Evolutionary conservation across 2,329 filamentous ascomycete genomes (phyloP).

Genomic region (Aspergillus pseudoglaucus): DNA sequence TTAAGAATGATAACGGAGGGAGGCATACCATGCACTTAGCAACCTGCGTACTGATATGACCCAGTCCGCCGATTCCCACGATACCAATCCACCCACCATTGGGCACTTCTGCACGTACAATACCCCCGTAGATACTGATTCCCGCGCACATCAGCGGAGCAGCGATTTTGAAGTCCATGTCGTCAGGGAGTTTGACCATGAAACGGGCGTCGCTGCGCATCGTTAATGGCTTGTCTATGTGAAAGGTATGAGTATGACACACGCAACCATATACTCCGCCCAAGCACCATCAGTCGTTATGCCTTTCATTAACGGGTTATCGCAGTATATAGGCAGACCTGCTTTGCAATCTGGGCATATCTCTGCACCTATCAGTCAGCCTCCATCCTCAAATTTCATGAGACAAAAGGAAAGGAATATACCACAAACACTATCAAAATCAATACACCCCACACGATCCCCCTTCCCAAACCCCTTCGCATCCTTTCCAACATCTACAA

Average conservation of each 20-base stretch:
- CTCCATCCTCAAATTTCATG: background rate
- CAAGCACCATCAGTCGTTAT: constrained; percentile 47
- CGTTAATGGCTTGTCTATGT: background rate
- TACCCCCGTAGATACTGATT: constrained; percentile 45
- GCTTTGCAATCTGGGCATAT: constrained; percentile 46
- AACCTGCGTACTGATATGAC: constrained; percentile 48
- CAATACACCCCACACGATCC: constrained; percentile 51
- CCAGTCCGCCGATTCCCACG: constrained; percentile 45
- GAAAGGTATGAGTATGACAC: background rate
- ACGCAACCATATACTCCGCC: constrained; percentile 49
- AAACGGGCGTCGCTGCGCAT: constrained; percentile 37
- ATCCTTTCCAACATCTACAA: constrained; percentile 41
- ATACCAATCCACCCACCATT: constrained; percentile 33
- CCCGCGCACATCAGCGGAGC: constrained; percentile 55
- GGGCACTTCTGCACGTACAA: constrained; percentile 37
- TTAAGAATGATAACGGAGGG: no score
- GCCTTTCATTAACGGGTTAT: constrained; percentile 40
- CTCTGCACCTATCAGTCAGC: background rate
- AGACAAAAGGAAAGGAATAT: background rate
- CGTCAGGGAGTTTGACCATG: constrained; percentile 43
- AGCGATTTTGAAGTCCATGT: constrained; percentile 45
- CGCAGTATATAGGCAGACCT: constrained; percentile 6
- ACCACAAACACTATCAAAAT: constrained; percentile 50
- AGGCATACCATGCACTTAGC: constrained; percentile 30
- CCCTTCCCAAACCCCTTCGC: constrained; percentile 43